Evolutionary conservation across 768 basidiomycete species (phyloP).

Genomic region (Russula foetens): DNA sequence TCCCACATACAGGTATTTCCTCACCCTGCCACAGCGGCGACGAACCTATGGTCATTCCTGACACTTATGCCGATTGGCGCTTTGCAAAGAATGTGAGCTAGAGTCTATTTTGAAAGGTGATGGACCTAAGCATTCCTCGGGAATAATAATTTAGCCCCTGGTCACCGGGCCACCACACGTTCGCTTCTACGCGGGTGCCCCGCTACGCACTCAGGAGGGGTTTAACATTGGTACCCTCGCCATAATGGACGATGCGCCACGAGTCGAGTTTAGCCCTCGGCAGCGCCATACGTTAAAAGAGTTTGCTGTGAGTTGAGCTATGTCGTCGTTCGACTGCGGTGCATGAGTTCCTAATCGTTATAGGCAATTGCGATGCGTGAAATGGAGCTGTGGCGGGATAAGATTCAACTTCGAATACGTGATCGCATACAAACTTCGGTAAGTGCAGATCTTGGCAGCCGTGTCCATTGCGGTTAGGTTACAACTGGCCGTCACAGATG

Average conservation of each 20-base stretch:
- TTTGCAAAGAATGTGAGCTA: conserved; percentile 70
- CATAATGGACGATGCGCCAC: conserved; percentile 75
- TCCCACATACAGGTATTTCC: not conserved
- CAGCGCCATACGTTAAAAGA: conserved; percentile 91
- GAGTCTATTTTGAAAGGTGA: not conserved
- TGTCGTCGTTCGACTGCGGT: not conserved
- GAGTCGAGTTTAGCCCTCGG: conserved; percentile 78
- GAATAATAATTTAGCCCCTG: conserved; percentile 48
- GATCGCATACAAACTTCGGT: conserved; percentile 89
- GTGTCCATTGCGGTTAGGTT: not conserved
- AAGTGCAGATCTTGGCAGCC: conserved; percentile 21
- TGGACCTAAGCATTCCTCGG: not conserved
- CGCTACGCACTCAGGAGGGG: conserved; percentile 81
- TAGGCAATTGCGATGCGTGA: conserved; percentile 87
- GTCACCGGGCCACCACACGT: conserved; percentile 59
- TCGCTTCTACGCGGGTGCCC: conserved; percentile 89
- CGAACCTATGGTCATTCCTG: conserved; percentile 82
- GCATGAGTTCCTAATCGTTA: not conserved
- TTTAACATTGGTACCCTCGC: conserved; percentile 86
- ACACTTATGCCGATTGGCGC: conserved; percentile 78
- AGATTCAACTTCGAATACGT: conserved; percentile 87
- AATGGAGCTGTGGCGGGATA: conserved; percentile 93
- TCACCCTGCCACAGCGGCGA: conserved; percentile 44
- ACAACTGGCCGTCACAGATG: conserved; percentile 45
- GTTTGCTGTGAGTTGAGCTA: conserved; percentile 52